Conservation (phyloP, 2,329 filamentous ascomycete species). For the Annulohypoxylon truncatum region DNA sequence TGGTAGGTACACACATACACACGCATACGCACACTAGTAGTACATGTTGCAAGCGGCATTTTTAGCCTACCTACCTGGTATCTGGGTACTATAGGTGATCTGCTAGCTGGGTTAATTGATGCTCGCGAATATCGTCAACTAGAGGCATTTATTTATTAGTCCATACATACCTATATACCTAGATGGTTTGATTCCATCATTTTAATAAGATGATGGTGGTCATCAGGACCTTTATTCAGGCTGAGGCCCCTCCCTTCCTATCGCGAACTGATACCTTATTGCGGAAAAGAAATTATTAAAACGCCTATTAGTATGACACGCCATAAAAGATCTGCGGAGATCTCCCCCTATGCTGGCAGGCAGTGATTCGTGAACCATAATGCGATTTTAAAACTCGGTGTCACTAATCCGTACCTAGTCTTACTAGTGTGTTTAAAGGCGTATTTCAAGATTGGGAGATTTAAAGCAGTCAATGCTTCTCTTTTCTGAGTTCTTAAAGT, state of each 20-base stretch:
- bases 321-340: slow-evolving; percentile 34
- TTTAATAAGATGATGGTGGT: slow-evolving; percentile 1
- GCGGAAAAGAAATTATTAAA: slow-evolving; percentile 25
- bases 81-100: no score
- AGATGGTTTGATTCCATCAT: neutral
- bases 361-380: slow-evolving; percentile 35
- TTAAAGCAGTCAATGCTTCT: slow-evolving; percentile 7
- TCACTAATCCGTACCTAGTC: slow-evolving; percentile 4
- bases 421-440: neutral
- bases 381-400: slow-evolving; percentile 18
- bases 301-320: slow-evolving; percentile 35
- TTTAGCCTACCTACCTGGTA: slow-evolving; percentile 1
- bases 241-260: slow-evolving; percentile 14
- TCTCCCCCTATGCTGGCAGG: slow-evolving; percentile 31
- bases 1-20: neutral
- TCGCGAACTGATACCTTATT: slow-evolving; percentile 39
- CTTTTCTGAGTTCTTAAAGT: neutral
- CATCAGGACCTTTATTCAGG: slow-evolving; percentile 4
- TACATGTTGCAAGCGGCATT: slow-evolving; percentile 14
- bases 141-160: neutral
- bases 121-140: neutral
- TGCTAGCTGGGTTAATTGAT: neutral
- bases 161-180: neutral
- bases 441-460: neutral
- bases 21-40: neutral